Evolutionary conservation across 345 rosid genomes (phyloP), one percentile per base, ranked within the genome.

Genomic region (Brassica nigra): DNA sequence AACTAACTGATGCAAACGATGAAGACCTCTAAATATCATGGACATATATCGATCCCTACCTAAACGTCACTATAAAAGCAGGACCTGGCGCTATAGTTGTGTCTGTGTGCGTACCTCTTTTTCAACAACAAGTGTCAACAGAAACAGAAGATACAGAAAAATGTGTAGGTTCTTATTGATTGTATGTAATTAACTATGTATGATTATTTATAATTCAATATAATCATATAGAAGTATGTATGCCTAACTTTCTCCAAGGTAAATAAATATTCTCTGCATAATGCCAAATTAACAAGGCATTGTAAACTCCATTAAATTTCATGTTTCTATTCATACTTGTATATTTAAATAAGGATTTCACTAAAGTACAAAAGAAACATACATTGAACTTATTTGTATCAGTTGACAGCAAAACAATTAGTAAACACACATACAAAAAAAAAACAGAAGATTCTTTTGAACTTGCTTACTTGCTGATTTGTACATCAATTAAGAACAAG

Each of bases 401-500:
- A 34, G 37, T 14, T 12, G 77, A 78, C 37, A 8, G 59, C 49
- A 37, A 39, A 73, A 62, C 23, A 70, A 75, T 70, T 54, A 62
- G 71, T 68, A 34, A 72, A 78, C 37, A 63, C 67, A 62, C 42
- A 58, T 10, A 18, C 18, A 18, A 18, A 18, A 18, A 18, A 39
- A 59, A 3, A 72, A 8, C 33, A 69, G 63, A 23, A 49, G 23
- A 52, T 74, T 37, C 73, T 54, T 70, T 75, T 64, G 76, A 62
- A 69, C 39, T 49, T 54, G 59, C 20, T 49, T 39, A 39, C 47
- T 39, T 2, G 47, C 47, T 11, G 81, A 37, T 15, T 37, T 71
- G 76, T 73, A 66, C 82, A 66, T 66, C 62, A 73, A 73, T 62
- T n/a, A 73, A 44, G 55, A 68, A 80, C 64, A 80, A 63, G 36